Base-by-base conservation (phyloP, 805 yeast species). In the Ogataea angusta region DNA sequence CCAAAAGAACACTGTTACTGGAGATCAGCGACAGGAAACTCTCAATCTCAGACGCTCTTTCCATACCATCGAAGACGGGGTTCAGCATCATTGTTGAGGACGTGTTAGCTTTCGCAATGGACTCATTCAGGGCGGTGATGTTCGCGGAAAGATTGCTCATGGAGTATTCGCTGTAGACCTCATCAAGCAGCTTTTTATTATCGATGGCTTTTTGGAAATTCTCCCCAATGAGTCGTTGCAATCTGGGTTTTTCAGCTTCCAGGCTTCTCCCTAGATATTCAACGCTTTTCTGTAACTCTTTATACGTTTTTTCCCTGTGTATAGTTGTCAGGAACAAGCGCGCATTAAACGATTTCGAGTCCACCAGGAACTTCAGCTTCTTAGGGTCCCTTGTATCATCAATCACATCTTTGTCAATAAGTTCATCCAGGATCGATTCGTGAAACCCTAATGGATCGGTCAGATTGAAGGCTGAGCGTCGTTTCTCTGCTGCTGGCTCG, bases 201-300 rank as follows among this genome's bases (percentile, higher is more conserved):
- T 73, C 74, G 23, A 85, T 85, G 47, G 82, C 83, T 49, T 73
- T 70, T 39, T 76, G 73, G 49, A 78, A 82, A 53, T 84, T 85
- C 10, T 69, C 62, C 48, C 78, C 78, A 12, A 82, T 77, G 30
- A 80, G 58, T 12, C 56, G 52, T 42, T 75, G 72, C 51, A 81
- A 58, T 14, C 73, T 73, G 7, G 69, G 66, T 27, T 78, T 73
- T 48, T 75, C 75, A 2, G 68, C 60, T 6, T 69, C 64, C 23
- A 82, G 70, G 15, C 76, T 69, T 17, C 55, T 47, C 41, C 80
- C 81, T 35, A 82, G 59, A 36, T 57, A 63, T 24, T 66, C 71
- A 40, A 81, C 63, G 1, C 82, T 73, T 6, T 57, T 51, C 21
- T 66, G 60, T 30, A 83, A 58, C 25, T 78, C 73, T 12, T 68